These are phyloP conservation scores for Dactylellina drechsleri DNA, from an alignment of 2,329 filamentous ascomycete species.

Conservation along the genomic window DNA sequence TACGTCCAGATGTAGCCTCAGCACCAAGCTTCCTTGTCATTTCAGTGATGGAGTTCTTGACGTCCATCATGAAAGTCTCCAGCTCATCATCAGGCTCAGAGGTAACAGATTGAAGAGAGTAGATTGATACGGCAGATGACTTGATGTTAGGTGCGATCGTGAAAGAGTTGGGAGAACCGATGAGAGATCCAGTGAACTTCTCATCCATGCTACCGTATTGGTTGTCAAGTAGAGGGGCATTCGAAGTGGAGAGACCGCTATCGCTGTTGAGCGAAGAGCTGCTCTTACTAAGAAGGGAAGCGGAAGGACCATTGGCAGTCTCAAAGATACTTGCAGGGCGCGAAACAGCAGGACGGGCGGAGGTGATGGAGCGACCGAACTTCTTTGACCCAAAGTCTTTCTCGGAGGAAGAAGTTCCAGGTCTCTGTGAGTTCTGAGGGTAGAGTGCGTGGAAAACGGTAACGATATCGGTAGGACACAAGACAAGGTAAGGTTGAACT, in stretches of 20 bases:
- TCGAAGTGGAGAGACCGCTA: constrained; percentile 68
- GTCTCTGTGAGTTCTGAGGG: constrained; percentile 64
- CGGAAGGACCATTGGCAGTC: constrained; percentile 68
- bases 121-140: constrained; percentile 63
- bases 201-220: constrained; percentile 66
- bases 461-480: constrained; percentile 81
- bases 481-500: constrained; percentile 80
- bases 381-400: constrained; percentile 65
- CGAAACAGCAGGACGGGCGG: constrained; percentile 39
- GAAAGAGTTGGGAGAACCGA: constrained; percentile 54
- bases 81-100: constrained; percentile 51
- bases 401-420: constrained; percentile 60
- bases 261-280: constrained; percentile 78
- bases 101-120: constrained; percentile 55
- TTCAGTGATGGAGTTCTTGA: constrained; percentile 76
- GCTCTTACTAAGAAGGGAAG: constrained; percentile 77
- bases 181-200: constrained; percentile 60
- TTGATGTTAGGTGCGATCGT: constrained; percentile 55
- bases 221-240: constrained; percentile 69
- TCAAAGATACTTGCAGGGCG: constrained; percentile 63
- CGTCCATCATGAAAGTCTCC: constrained; percentile 63
- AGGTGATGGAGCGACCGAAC: constrained; percentile 56
- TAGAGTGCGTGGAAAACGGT: constrained; percentile 86
- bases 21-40: constrained; percentile 74
- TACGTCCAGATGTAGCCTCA: constrained; percentile 73